Conservation (phyloP, 768 basidiomycete genomes). For the Xerocomus potaroensis region DNA sequence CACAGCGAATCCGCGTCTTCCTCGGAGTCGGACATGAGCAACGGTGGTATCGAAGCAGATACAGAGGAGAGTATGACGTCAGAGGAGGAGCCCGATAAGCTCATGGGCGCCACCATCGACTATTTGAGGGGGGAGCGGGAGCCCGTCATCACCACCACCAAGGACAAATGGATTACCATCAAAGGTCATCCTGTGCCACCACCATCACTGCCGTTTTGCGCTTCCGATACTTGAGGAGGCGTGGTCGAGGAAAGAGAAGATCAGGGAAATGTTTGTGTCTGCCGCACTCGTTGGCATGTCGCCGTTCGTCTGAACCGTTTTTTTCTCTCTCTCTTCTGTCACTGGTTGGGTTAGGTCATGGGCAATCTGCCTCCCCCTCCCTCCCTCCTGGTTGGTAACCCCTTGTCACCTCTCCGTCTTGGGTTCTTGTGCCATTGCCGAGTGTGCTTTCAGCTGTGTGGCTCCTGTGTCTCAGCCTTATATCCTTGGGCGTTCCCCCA, state of each 20-base stretch:
- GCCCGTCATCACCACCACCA: slow-evolving; percentile 25
- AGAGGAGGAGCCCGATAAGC: slow-evolving; percentile 58
- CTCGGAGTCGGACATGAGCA: slow-evolving; percentile 58
- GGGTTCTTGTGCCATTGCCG: slow-evolving; percentile 16
- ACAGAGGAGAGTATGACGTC: slow-evolving; percentile 74
- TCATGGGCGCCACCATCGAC: slow-evolving; percentile 14
- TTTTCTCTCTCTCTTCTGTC: neutral
- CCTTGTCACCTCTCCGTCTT: too few relatives aligned
- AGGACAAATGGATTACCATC: slow-evolving; percentile 78
- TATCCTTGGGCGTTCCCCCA: too few relatives aligned
- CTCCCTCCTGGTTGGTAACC: neutral
- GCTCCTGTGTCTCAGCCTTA: too few relatives aligned
- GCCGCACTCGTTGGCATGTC: too few relatives aligned
- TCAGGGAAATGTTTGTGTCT: too few relatives aligned
- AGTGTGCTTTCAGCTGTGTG: slow-evolving; percentile 14
- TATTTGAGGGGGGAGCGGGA: slow-evolving; percentile 19
- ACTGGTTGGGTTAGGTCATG: neutral
- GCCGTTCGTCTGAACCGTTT: slow-evolving; percentile 10
- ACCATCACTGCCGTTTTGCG: neutral
- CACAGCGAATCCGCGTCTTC: slow-evolving; percentile 38
- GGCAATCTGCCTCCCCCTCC: neutral
- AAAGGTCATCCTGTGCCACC: slow-evolving; percentile 42
- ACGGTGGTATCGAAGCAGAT: slow-evolving; percentile 63
- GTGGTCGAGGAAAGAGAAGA: too few relatives aligned
- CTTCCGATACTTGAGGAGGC: slow-evolving; percentile 9